Evolutionary conservation across 176 grass and related monocot genomes (phyloP), one percentile per base, ranked within the genome.

Genomic region (Oryza glumipatula): DNA sequence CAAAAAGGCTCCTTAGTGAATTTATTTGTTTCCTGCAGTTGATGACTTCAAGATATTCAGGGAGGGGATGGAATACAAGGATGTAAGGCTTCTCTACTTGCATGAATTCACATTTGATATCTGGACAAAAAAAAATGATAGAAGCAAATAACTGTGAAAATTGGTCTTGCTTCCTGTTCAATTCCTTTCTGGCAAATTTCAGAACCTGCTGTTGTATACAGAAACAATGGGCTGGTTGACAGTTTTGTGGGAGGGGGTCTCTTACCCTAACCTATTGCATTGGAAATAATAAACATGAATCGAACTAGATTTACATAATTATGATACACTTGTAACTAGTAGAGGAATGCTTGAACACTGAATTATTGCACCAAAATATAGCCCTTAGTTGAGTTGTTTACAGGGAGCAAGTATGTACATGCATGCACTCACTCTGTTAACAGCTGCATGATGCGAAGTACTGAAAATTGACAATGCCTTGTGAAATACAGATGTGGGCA

Each of bases 31-130:
- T 84, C 76, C 33, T 86, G 74, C 73, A 97, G 95, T 73, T 46
- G 92, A 91, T 1, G 95, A 94, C 78, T 92, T 97, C 9, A 87
- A 85, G 82, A 80, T 84, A 54, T 97, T 97, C 72, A 92, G 52
- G 83, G 84, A 91, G 64, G 94, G 90, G 74, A 83, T 43, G 5
- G 88, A 89, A 8, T 97, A 91, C 78, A 87, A 91, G 23, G 67
- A 94, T 91, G 95, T 97, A 94, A 94, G 88, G 56, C n/a, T 52
- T 88, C 35, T 74, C 63, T 68, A 60, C 48, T 52, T 65, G 23
- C 67, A 79, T 73, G 35, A 5, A 48, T 45, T 76, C 10, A 65
- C 71, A 65, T 72, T 49, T 56, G 67, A 7, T 11, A 79, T 83
- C 17, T 1, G 33, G 43, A 58, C 19, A 4, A 21, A 61, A 74